phyloP scores from a whole-genome alignment of 768 basidiomycete genomes.

The Agrocybe chaxingu region DNA sequence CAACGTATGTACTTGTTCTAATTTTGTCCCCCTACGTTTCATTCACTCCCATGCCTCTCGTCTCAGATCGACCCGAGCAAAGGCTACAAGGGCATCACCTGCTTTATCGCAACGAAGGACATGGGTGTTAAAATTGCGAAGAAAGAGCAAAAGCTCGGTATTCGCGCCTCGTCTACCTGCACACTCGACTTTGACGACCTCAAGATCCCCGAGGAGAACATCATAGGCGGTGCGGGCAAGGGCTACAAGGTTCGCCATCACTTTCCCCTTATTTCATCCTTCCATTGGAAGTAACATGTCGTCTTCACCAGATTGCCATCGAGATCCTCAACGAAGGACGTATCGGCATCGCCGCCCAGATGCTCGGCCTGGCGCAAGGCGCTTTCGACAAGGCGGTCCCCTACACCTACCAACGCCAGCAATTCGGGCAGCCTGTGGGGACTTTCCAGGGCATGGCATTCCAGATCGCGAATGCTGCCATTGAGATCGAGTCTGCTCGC shows the following conservation, averaged over 20 bases:
- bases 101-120: constrained; percentile 93
- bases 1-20: constrained; percentile 51
- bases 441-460: constrained; percentile 96
- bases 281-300: not conserved
- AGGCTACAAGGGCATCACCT: constrained; percentile 99
- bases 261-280: not conserved
- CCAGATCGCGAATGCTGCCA: constrained; percentile 88
- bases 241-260: constrained; percentile 71
- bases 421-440: constrained; percentile 92
- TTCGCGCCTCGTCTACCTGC: constrained; percentile 94
- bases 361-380: constrained; percentile 97
- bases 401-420: constrained; percentile 90
- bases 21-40: not conserved
- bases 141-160: constrained; percentile 98
- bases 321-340: constrained; percentile 96
- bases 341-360: constrained; percentile 97
- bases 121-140: constrained; percentile 98
- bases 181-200: constrained; percentile 93
- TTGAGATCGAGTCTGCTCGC: constrained; percentile 87
- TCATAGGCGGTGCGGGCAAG: constrained; percentile 88
- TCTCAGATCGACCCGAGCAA: constrained; percentile 76
- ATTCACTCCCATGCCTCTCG: not conserved
- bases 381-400: constrained; percentile 95
- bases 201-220: constrained; percentile 76
- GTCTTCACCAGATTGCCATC: constrained; percentile 69